Percentiles rank a stretch among this genome's conserved stretches.
Evolutionary conservation across 164 flowering plant species (phyloP).

Genomic region (Kingdonia uniflora): DNA sequence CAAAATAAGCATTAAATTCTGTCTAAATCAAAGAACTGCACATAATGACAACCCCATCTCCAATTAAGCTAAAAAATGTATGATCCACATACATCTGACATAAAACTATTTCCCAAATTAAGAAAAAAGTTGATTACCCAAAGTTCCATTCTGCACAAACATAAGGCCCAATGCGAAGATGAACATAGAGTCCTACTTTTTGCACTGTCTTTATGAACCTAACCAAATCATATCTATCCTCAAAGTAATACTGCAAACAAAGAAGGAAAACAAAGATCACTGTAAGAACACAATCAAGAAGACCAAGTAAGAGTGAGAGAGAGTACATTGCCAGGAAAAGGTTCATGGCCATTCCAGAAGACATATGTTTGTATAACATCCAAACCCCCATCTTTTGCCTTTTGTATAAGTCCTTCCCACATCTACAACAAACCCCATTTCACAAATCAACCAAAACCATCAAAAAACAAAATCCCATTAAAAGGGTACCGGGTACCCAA

Average conservation of each 20-base stretch:
- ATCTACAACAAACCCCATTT: slow-evolving; percentile 27
- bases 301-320: background rate
- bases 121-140: slow-evolving; percentile 34
- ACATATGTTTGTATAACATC: slow-evolving; percentile 78
- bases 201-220: slow-evolving; percentile 66
- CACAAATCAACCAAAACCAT: too few relatives aligned
- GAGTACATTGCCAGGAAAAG: slow-evolving; percentile 53
- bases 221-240: slow-evolving; percentile 77
- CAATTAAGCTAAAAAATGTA: too few relatives aligned
- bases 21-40: too few relatives aligned
- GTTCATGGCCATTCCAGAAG: slow-evolving; percentile 85
- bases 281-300: background rate
- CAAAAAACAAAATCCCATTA: too few relatives aligned
- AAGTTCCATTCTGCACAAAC: slow-evolving; percentile 92
- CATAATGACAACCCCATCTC: too few relatives aligned
- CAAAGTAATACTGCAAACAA: slow-evolving; percentile 57
- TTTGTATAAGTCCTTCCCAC: slow-evolving; percentile 77
- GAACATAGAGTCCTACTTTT: slow-evolving; percentile 75
- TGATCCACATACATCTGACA: background rate
- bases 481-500: too few relatives aligned
- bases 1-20: too few relatives aligned
- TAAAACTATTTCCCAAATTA: too few relatives aligned
- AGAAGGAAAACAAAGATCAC: background rate
- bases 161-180: slow-evolving; percentile 86
- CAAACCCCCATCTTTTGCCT: slow-evolving; percentile 75